phyloP scores from a whole-genome alignment of 2,329 filamentous ascomycete species.

The Phialophora verrucosa region DNA sequence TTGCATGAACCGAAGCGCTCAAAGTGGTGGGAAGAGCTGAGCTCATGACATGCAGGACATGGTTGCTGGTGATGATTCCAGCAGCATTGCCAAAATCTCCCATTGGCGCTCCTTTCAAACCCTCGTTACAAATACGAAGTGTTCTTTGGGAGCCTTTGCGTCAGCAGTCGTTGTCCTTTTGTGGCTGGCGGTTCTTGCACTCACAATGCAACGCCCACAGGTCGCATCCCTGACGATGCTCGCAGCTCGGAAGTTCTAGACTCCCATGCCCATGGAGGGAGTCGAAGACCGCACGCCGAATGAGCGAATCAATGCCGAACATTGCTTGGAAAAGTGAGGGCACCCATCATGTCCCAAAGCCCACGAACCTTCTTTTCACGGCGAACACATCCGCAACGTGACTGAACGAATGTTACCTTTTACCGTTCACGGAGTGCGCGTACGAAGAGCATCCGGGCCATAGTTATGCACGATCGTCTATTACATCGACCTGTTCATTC shows the following conservation, averaged over 20 bases:
- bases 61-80: not conserved
- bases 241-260: not conserved
- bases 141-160: not conserved
- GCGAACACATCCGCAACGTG: not conserved
- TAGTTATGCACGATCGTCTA: not conserved
- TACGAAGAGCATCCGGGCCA: not conserved
- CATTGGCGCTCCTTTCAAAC: conserved; percentile 6
- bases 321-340: not conserved
- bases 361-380: not conserved
- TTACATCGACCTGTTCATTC: not conserved
- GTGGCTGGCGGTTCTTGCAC: not conserved
- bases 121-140: not conserved
- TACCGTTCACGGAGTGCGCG: not conserved
- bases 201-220: not conserved
- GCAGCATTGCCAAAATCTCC: not conserved
- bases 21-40: conserved; percentile 10
- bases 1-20: conserved; percentile 15
- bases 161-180: not conserved
- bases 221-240: not conserved
- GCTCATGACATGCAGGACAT: conserved; percentile 18
- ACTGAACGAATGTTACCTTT: not conserved
- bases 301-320: not conserved
- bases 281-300: not conserved
- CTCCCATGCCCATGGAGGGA: not conserved
- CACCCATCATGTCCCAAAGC: not conserved